A percentile compares a stretch with the other conserved stretches of the same genome.
These are phyloP conservation scores for Alternaria sp. DNA, from an alignment of 2,329 filamentous ascomycete species.

Conservation along the genomic window DNA sequence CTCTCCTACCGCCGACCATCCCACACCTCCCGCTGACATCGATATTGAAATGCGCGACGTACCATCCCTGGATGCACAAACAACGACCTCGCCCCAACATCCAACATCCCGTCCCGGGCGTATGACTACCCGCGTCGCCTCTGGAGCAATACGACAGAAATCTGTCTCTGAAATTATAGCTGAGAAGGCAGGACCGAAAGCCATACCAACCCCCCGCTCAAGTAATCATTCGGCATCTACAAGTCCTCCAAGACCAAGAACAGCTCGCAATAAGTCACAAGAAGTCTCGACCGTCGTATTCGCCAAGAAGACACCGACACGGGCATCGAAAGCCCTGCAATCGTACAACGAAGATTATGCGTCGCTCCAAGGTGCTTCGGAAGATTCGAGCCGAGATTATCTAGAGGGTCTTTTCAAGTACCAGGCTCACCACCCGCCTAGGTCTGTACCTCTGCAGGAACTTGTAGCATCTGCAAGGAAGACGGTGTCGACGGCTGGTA, in stretches of 20 bases:
- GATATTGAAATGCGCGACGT: conserved; percentile 45
- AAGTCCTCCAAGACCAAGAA: conserved; percentile 32
- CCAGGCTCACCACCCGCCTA: conserved; percentile 63
- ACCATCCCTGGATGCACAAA: conserved; percentile 14
- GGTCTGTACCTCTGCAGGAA: conserved; percentile 65
- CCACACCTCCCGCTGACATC: conserved; percentile 44
- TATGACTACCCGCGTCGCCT: conserved; percentile 73
- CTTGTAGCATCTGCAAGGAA: conserved; percentile 86
- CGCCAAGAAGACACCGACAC: conserved; percentile 62
- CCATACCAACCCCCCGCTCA: conserved; percentile 50
- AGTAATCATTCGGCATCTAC: conserved; percentile 34
- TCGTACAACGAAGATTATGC: conserved; percentile 49
- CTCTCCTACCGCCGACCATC: conserved; percentile 32
- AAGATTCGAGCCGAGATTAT: conserved; percentile 62
- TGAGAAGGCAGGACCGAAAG: conserved; percentile 57
- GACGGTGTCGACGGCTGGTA: conserved; percentile 84
- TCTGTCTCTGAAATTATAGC: conserved; percentile 76
- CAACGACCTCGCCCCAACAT: conserved; percentile 30
- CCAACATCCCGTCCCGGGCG: conserved; percentile 51
- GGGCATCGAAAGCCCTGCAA: conserved; percentile 39
- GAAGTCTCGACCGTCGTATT: conserved; percentile 80
- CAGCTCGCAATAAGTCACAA: conserved; percentile 55
- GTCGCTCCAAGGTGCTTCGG: conserved; percentile 53
- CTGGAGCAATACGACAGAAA: conserved; percentile 73
- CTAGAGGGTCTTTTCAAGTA: conserved; percentile 66